A percentile compares a stretch with the other conserved stretches of the same genome.
phyloP scores from a whole-genome alignment of 2,329 filamentous ascomycete species.

The Zelopaecilomyces penicillatus region DNA sequence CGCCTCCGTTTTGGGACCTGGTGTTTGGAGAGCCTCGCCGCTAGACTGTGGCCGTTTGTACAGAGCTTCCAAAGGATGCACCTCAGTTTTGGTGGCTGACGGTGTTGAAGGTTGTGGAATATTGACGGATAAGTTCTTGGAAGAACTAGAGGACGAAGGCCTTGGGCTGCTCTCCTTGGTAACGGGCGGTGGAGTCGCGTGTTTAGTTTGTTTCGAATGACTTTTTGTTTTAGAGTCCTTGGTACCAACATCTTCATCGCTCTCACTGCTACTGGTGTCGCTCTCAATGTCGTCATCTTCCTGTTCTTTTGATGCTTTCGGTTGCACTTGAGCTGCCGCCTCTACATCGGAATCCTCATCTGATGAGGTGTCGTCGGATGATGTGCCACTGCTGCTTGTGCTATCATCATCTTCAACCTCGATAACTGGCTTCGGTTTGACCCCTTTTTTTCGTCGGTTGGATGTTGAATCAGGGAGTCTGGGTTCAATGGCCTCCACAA shows the following conservation, averaged over 20 bases:
- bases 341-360: slow-evolving; percentile 24
- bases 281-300: slow-evolving; percentile 13
- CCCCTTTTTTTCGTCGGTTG: slow-evolving; percentile 14
- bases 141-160: slow-evolving; percentile 43
- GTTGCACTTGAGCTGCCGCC: slow-evolving; percentile 9
- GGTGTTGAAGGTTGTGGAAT: slow-evolving; percentile 41
- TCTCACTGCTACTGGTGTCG: slow-evolving; percentile 6
- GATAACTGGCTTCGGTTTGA: slow-evolving; percentile 12
- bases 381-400: slow-evolving; percentile 32
- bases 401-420: slow-evolving; percentile 24
- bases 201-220: slow-evolving; percentile 7
- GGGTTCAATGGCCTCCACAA: slow-evolving; percentile 54
- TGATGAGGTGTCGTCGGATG: slow-evolving; percentile 23
- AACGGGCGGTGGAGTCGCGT: slow-evolving; percentile 15
- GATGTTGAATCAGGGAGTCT: slow-evolving; percentile 12
- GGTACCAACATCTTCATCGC: slow-evolving; percentile 9
- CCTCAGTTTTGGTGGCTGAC: slow-evolving; percentile 30
- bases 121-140: slow-evolving; percentile 45
- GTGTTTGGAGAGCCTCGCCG: slow-evolving; percentile 23
- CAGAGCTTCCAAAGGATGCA: slow-evolving; percentile 85
- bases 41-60: slow-evolving; percentile 64
- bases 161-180: slow-evolving; percentile 25
- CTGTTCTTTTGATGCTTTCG: slow-evolving; percentile 11
- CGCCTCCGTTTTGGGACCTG: slow-evolving; percentile 38
- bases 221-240: slow-evolving; percentile 2